Base-by-base conservation (phyloP, 1,284 basidiomycete genomes). In the Cryptococcus sp. region DNA sequence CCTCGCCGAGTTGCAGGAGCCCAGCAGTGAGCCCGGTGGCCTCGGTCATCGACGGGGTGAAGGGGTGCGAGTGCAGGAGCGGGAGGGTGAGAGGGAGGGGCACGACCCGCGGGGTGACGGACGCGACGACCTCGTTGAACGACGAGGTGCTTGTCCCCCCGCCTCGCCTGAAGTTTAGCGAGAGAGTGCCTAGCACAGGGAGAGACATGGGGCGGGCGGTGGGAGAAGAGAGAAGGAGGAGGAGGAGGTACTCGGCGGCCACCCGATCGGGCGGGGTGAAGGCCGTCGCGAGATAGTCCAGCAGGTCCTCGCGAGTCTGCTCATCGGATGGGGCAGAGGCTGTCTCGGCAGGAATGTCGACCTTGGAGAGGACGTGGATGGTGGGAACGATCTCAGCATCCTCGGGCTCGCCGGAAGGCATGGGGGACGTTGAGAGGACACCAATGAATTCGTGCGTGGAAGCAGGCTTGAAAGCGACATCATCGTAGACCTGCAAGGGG, bases 171-270 rank as follows among this genome's bases (percentile, higher is more conserved):
- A 75, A 56, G 59, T 77, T 76, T 38, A 77, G 43, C 1, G 68
- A 57, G 6, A 78, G 59, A 2, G 72, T 71, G n/a, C 76, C 76
- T 5, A 77, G 62, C 3, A 71, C 68, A 2, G 58, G 50, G 24
- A 68, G 61, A 2, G 60, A 60, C 0, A 56, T 44, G 4, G 66
- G 67, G 16, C 73, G 66, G 1, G 66, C 53, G 0, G 67, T 64
- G 0, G 76, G 75, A 8, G 59, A 59, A 1, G 75, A 67, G 13
- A 78, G 54, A 15, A 77, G 61, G 12, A 62, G 42, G 3, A 76
- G 59, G 8, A 78, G 62, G 3, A 78, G 59, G 21, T 69, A 65
- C 50, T 74, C 72, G 23, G 68, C 75, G 0, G 73, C 70, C 1
- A 63, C 40, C 7, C 44, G 39, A 62, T 77, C 76, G 2, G 65